Evolutionary conservation across 2,329 filamentous ascomycete species (phyloP), one percentile per base, ranked within the genome.

Genomic region (Colletotrichum truncatum): DNA sequence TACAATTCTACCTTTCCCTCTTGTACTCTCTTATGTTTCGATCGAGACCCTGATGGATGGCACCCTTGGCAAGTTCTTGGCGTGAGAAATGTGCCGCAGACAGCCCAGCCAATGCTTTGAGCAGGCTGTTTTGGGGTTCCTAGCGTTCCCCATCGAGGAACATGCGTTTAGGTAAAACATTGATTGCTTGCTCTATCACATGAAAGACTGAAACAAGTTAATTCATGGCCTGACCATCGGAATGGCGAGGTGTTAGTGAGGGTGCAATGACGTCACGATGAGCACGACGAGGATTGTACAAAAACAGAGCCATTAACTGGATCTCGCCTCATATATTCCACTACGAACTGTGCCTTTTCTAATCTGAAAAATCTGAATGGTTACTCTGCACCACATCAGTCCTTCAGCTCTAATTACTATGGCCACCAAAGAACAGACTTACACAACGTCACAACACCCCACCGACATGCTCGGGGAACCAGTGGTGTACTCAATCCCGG

Each of bases 261-360:
- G 8, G 26, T 16, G 36, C 49, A 51, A 9, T 65, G 62, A 65
- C 62, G 57, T 65, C 62, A 65, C 12, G 7, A 62, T 65, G 62
- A 62, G 34, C 48, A n/a, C 26, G 32, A 26, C n/a, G 43, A 21
- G 3, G 18, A n/a, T 7, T 9, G 25, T 26, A 36, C 23, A 30
- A 36, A 16, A 18, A 18, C n/a, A 18, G n/a, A 41, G 51, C 30
- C 23, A 10, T 14, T 16, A 28, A 14, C 12, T 32, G 34, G 18
- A 18, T 53, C 10, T 10, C 2, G 12, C 14, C 10, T 28, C 45
- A 38, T 60, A 39, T 34, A 46, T 23, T 12, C 46, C 55, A 16
- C 18, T 30, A 6, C 14, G 2, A 7, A 18, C 46, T 32, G 11
- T 11, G 36, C 2, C 7, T 16, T 38, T 60, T 39, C 16, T 21